These are phyloP conservation scores for Ustilago vetiveriae DNA, from an alignment of 1,284 basidiomycete species.

Conservation along the genomic window DNA sequence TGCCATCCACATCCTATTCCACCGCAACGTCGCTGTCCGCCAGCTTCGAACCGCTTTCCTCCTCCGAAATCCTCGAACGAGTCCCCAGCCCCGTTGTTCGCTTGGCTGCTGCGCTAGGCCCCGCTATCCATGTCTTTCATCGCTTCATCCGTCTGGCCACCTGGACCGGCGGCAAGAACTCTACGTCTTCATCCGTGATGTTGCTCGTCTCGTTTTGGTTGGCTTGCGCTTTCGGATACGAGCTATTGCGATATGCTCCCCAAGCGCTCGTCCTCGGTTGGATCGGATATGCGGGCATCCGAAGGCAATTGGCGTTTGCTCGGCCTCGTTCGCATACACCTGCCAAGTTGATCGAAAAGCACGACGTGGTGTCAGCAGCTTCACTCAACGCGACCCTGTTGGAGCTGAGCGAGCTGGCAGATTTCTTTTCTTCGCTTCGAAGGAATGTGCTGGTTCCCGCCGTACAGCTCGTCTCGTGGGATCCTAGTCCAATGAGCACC, in stretches of 20 bases:
- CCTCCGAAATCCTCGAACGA: constrained; percentile 51
- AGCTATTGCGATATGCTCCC: constrained; percentile 61
- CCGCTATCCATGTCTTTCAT: constrained; percentile 48
- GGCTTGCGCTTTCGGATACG: constrained; percentile 61
- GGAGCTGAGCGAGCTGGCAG: constrained; percentile 59
- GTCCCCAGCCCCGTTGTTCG: constrained; percentile 51
- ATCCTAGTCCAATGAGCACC: constrained; percentile 42
- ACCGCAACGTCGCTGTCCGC: constrained; percentile 34
- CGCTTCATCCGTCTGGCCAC: constrained; percentile 58
- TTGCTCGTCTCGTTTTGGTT: constrained; percentile 60
- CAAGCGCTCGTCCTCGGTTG: constrained; percentile 52
- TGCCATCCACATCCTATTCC: constrained; percentile 28
- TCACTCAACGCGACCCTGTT: constrained; percentile 54
- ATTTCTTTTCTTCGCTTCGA: constrained; percentile 54
- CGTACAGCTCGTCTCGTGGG: constrained; percentile 50
- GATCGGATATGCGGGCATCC: constrained; percentile 49
- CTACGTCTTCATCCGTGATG: constrained; percentile 49
- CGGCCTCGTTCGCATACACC: constrained; percentile 21
- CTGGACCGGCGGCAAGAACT: constrained; percentile 57
- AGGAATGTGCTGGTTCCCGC: constrained; percentile 49
- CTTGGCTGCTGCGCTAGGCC: constrained; percentile 44
- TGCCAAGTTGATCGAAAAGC: constrained; percentile 23
- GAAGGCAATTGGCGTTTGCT: constrained; percentile 41
- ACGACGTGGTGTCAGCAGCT: constrained; percentile 34
- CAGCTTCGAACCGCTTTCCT: constrained; percentile 39